phyloP scores from a whole-genome alignment of 805 yeast genomes.

The Yarrowia bubula region DNA sequence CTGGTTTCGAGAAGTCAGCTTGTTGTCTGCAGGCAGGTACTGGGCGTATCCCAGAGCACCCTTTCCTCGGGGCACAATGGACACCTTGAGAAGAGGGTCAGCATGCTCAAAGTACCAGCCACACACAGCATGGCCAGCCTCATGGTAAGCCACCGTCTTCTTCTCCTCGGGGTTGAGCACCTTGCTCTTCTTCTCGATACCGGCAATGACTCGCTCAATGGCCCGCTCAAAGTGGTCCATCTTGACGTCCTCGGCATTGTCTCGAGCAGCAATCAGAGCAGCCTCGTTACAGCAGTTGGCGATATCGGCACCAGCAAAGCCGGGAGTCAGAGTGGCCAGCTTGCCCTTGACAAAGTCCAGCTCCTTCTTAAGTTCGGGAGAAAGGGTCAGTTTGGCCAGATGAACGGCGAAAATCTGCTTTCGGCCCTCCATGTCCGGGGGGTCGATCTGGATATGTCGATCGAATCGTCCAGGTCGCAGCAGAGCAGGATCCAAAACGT shows the following conservation, averaged over 20 bases:
- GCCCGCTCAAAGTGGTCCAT: slow-evolving; percentile 84
- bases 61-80: slow-evolving; percentile 90
- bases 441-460: slow-evolving; percentile 80
- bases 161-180: slow-evolving; percentile 78
- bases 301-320: slow-evolving; percentile 94
- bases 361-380: slow-evolving; percentile 41
- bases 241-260: slow-evolving; percentile 58
- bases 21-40: slow-evolving; percentile 86
- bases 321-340: slow-evolving; percentile 89
- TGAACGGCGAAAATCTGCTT: slow-evolving; percentile 83
- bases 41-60: slow-evolving; percentile 97
- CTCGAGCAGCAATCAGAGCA: slow-evolving; percentile 87
- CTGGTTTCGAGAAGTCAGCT: slow-evolving; percentile 72
- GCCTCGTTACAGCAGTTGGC: slow-evolving; percentile 95
- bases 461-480: slow-evolving; percentile 95
- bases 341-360: slow-evolving; percentile 66
- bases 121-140: slow-evolving; percentile 95
- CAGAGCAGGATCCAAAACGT: slow-evolving; percentile 83
- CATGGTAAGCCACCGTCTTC: slow-evolving; percentile 86
- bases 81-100: slow-evolving; percentile 88
- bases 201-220: slow-evolving; percentile 91
- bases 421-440: slow-evolving; percentile 87
- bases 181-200: slow-evolving; percentile 82
- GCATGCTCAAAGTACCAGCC: slow-evolving; percentile 90
- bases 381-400: slow-evolving; percentile 54